phyloP scores from a whole-genome alignment of 768 basidiomycete species.

The Gyrodon lividus region DNA sequence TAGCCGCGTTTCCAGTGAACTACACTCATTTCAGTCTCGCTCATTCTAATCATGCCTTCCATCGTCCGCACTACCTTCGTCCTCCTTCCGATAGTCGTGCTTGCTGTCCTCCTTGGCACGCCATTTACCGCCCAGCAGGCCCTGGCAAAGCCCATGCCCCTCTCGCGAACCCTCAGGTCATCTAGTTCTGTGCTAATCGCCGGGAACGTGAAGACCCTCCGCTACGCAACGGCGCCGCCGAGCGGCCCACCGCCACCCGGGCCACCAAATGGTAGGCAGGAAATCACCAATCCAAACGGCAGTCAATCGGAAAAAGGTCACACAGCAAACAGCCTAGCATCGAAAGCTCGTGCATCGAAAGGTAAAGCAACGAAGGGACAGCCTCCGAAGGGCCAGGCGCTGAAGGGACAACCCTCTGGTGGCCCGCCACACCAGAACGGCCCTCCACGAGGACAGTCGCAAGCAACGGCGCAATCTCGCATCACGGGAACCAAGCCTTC shows the following conservation, averaged over 20 bases:
- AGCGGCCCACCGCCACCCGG: not conserved
- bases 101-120: slow-evolving; percentile 36
- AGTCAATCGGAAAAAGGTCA: not conserved
- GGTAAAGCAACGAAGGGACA: not conserved
- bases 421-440: not conserved
- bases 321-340: not conserved
- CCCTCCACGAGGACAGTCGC: not conserved
- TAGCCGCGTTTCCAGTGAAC: slow-evolving; percentile 25
- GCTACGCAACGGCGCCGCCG: not conserved
- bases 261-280: not conserved
- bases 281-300: not conserved
- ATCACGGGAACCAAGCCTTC: too few relatives aligned
- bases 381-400: not conserved
- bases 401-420: not conserved
- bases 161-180: not conserved
- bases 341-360: not conserved
- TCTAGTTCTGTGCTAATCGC: not conserved
- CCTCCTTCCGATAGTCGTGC: slow-evolving; percentile 39
- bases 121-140: slow-evolving; percentile 15
- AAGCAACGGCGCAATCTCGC: not conserved
- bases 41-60: slow-evolving; percentile 30
- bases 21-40: slow-evolving; percentile 14
- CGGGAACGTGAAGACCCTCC: not conserved
- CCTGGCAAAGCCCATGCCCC: slow-evolving; percentile 18
- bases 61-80: slow-evolving; percentile 39